Conservation (phyloP, 2,329 filamentous ascomycete genomes). For the Fusarium kyushuense region DNA sequence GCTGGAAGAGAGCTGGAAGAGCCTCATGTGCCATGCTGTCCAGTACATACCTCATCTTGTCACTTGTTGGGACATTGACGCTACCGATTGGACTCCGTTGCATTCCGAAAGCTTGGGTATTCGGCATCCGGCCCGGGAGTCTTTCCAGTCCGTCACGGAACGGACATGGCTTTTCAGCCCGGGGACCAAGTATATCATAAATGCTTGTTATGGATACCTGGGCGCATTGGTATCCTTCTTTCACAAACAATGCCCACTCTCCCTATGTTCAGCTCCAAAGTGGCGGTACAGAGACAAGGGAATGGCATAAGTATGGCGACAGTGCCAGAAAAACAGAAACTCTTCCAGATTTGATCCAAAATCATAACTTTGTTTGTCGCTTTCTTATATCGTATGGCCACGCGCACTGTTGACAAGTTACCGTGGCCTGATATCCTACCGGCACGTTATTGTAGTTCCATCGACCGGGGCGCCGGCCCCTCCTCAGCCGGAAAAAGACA, state of each 20-base stretch:
- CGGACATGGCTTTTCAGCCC: slow-evolving; percentile 19
- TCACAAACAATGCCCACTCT: background rate
- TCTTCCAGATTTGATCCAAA: background rate
- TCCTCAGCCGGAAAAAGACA: slow-evolving; percentile 37
- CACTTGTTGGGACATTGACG: slow-evolving; percentile 14
- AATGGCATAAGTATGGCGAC: background rate
- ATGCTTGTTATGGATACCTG: background rate
- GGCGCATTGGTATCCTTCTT: background rate
- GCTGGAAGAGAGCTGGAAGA: background rate
- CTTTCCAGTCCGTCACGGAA: slow-evolving; percentile 17
- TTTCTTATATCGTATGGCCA: background rate
- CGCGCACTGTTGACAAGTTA: background rate
- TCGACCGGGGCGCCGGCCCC: slow-evolving; percentile 35
- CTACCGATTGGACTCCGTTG: slow-evolving; percentile 3
- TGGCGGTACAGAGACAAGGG: background rate
- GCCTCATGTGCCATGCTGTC: background rate
- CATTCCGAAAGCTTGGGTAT: slow-evolving; percentile 7
- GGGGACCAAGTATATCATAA: slow-evolving; percentile 6
- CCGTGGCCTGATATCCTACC: background rate
- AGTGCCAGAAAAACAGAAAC: background rate
- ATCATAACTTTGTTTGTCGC: background rate
- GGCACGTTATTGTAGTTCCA: slow-evolving; percentile 13
- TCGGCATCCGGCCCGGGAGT: background rate
- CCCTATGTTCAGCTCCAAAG: background rate
- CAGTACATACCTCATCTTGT: background rate